Conservation (phyloP, 2,329 filamentous ascomycete genomes). For the Trichoderma oligosporum region DNA sequence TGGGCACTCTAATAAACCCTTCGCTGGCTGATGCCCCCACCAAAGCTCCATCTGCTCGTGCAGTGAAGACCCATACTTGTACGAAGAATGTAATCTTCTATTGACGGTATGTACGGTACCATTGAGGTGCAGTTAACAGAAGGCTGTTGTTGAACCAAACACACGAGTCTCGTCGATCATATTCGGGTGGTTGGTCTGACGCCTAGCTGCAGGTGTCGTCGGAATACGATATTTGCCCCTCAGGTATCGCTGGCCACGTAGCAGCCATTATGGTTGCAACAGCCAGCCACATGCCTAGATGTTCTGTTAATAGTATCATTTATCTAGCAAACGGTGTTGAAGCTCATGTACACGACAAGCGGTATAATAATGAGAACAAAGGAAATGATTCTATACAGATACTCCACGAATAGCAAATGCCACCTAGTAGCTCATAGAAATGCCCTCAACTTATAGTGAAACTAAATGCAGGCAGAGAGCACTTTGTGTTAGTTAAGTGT, state of each 20-base stretch:
- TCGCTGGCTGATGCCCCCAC: neutral
- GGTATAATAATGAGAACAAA: too few species aligned
- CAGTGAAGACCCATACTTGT: neutral
- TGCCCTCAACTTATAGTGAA: too few species aligned
- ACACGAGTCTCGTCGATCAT: neutral
- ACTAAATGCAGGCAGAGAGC: too few species aligned
- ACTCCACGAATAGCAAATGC: too few species aligned
- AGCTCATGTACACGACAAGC: too few species aligned
- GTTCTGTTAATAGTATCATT: too few species aligned
- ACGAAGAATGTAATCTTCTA: neutral
- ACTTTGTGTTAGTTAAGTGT: too few species aligned
- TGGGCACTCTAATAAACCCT: neutral
- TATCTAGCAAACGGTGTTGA: too few species aligned
- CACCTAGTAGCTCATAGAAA: too few species aligned
- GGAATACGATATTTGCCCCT: slow-evolving; percentile 7
- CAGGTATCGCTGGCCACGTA: neutral
- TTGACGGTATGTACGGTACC: neutral
- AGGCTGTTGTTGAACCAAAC: too few species aligned
- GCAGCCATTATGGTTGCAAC: neutral
- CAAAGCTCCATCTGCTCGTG: neutral
- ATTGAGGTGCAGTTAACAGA: neutral
- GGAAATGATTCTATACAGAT: too few species aligned
- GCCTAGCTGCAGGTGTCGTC: slow-evolving; percentile 1
- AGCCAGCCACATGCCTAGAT: too few species aligned
- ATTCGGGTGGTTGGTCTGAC: slow-evolving; percentile 4